These are phyloP conservation scores for Colletotrichum plurivorum DNA, from an alignment of 2,329 filamentous ascomycete genomes.

Conservation along the genomic window DNA sequence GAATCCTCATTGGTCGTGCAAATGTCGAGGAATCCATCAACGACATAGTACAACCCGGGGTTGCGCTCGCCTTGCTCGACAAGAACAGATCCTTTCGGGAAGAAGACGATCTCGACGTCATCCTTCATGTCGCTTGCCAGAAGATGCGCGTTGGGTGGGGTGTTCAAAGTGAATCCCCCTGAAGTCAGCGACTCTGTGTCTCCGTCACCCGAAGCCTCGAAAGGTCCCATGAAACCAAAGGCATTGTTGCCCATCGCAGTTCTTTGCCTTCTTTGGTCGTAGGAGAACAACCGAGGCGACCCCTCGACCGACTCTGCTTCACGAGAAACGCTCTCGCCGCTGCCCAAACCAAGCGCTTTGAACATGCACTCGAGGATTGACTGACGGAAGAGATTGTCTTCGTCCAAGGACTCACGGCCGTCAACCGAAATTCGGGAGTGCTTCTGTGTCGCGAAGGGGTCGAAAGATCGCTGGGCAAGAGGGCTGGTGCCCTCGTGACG, in stretches of 20 bases:
- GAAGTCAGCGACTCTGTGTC: slow-evolving; percentile 91
- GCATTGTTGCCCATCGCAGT: slow-evolving; percentile 83
- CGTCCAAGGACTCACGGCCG: slow-evolving; percentile 85
- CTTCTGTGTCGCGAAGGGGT: slow-evolving; percentile 69
- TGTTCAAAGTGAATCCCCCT: slow-evolving; percentile 72
- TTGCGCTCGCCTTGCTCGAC: slow-evolving; percentile 98
- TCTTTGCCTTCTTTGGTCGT: slow-evolving; percentile 85
- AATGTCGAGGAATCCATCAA: slow-evolving; percentile 96
- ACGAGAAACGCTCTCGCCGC: slow-evolving; percentile 73
- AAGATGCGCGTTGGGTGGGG: slow-evolving; percentile 74
- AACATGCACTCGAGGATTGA: slow-evolving; percentile 97
- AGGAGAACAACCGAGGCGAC: slow-evolving; percentile 87
- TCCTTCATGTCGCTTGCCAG: slow-evolving; percentile 86
- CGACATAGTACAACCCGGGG: slow-evolving; percentile 95
- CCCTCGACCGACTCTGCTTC: slow-evolving; percentile 84
- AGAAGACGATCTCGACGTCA: slow-evolving; percentile 97
- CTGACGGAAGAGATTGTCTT: slow-evolving; percentile 89
- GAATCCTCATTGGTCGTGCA: slow-evolving; percentile 82
- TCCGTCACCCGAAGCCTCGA: slow-evolving; percentile 82
- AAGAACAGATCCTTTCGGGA: slow-evolving; percentile 92
- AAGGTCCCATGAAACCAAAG: slow-evolving; percentile 91
- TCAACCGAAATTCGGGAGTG: slow-evolving; percentile 69
- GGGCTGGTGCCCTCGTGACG: slow-evolving; percentile 59
- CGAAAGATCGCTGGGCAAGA: slow-evolving; percentile 65
- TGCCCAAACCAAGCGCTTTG: slow-evolving; percentile 88